Evolutionary conservation across 495 filamentous ascomycete genomes (phyloP), one percentile per base, ranked within the genome.

Genomic region (Articulospora tetracladia): DNA sequence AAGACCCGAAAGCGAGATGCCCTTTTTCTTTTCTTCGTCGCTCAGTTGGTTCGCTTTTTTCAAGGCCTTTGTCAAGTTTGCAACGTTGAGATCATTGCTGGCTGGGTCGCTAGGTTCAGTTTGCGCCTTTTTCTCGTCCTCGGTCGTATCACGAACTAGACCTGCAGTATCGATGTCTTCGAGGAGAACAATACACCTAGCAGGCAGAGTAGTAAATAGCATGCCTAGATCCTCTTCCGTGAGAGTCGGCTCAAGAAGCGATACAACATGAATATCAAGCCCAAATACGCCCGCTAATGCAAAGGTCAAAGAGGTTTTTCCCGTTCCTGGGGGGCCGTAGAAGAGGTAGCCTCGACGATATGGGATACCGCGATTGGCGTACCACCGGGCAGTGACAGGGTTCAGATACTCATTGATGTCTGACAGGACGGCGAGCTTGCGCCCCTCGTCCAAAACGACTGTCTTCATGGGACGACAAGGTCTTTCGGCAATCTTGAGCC

Each of bases 391-490:
- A 1, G 87, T 92, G 1, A 78, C 75, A 0, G 89, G 86, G 58
- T 91, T 86, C 7, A 97, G 74, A 65, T 93, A 97, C 65, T 96
- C 92, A 71, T 92, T 91, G 69, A 96, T 90, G 70, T 97, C 93
- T 17, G 77, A 72, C 28, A 95, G 71, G 20, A 97, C 79, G 25
- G 76, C 78, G 11, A 83, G 69, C 74, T 96, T 97, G 70, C 91
- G 83, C 30, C 76, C 69, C 24, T 81, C 77, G 60, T 96, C 93
- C 17, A 97, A 75, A 1, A 94, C 86, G 0, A 97, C 93, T 0
- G 93, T 96, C 2, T 83, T 80, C 75, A 97, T 84, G 1, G 93
- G 87, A 24, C 92, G 76, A 0, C 87, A 86, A 0, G 88, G 83
- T n/a, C 90, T 73, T 34, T 83, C 80, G 57, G 88, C 86, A 23